Percentiles rank a stretch among this genome's conserved stretches.
Evolutionary conservation across 495 filamentous ascomycete genomes (phyloP).

Genomic region (Penicillium robsamsonii): DNA sequence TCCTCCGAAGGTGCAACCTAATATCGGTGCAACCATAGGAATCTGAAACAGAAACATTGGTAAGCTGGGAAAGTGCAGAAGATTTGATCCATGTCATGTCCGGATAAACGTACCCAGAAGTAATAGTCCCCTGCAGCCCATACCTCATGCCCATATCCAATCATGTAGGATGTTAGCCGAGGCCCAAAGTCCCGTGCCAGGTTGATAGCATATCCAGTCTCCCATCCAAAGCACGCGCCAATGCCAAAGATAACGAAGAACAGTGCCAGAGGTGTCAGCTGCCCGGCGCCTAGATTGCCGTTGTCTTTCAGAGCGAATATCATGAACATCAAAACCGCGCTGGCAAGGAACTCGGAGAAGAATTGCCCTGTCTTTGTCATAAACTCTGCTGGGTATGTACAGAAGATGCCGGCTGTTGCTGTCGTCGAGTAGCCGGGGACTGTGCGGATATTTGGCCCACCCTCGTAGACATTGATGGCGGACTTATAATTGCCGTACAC

Average conservation of each 20-base stretch:
- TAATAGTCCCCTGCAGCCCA: slow-evolving; percentile 62
- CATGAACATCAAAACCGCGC: slow-evolving; percentile 61
- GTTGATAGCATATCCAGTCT: slow-evolving; percentile 69
- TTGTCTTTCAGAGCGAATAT: slow-evolving; percentile 67
- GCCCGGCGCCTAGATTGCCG: slow-evolving; percentile 47
- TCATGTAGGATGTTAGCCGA: slow-evolving; percentile 56
- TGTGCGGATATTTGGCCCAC: slow-evolving; percentile 50
- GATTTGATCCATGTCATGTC: not conserved
- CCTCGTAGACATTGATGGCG: slow-evolving; percentile 55
- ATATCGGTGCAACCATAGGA: slow-evolving; percentile 58
- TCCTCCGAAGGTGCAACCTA: slow-evolving; percentile 57
- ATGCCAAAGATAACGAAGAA: slow-evolving; percentile 67
- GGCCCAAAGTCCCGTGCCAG: slow-evolving; percentile 67
- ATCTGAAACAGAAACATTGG: slow-evolving; percentile 25
- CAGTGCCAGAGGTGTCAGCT: slow-evolving; percentile 53
- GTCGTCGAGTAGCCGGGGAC: slow-evolving; percentile 55
- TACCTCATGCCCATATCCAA: slow-evolving; percentile 64
- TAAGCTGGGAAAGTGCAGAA: not conserved
- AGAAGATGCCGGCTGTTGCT: slow-evolving; percentile 64
- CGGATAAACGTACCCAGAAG: slow-evolving; percentile 55
- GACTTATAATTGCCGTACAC: slow-evolving; percentile 58
- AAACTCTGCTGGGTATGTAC: slow-evolving; percentile 62
- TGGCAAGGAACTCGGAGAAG: slow-evolving; percentile 63
- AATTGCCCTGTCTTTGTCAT: slow-evolving; percentile 58
- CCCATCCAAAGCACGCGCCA: slow-evolving; percentile 66